Percentiles rank a stretch among this genome's conserved stretches.
Conservation (phyloP, 495 filamentous ascomycete species). For the Aspergillus incahuasiensis region DNA sequence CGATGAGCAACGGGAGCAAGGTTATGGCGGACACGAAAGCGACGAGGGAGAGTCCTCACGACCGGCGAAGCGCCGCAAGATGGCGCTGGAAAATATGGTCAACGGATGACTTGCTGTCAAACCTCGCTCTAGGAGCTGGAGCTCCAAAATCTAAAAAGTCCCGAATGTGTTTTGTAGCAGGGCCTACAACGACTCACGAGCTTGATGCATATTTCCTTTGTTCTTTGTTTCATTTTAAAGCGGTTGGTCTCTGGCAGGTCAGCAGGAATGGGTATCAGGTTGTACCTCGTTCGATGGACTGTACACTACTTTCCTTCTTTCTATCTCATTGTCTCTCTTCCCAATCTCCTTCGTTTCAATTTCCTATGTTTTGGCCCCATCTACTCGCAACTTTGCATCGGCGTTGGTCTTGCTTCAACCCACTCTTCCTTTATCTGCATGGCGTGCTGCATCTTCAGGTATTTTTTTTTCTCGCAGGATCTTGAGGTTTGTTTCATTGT, state of each 20-base stretch:
- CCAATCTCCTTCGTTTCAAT: neutral
- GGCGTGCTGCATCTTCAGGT: no score
- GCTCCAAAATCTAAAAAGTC: neutral
- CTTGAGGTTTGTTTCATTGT: no score
- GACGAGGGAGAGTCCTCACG: constrained; percentile 38
- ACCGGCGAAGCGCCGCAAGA: constrained; percentile 66
- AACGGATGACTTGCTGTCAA: constrained; percentile 27
- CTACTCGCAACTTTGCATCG: no score
- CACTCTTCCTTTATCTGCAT: no score
- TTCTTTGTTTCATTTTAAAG: neutral
- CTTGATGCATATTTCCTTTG: constrained; percentile 21
- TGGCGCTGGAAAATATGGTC: constrained; percentile 51
- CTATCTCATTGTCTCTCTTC: neutral
- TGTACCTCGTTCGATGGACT: neutral
- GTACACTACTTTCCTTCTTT: neutral
- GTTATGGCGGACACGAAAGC: constrained; percentile 11
- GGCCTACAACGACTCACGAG: constrained; percentile 33
- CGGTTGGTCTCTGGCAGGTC: constrained; percentile 5
- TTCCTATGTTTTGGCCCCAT: neutral
- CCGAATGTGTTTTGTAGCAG: constrained; percentile 25
- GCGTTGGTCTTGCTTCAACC: neutral
- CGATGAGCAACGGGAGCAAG: constrained; percentile 11
- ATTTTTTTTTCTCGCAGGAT: no score
- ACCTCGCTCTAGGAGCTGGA: neutral
- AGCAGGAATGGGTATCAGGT: neutral